phyloP scores from a whole-genome alignment of 2,329 filamentous ascomycete genomes.

The Incumbomyces lentus region DNA sequence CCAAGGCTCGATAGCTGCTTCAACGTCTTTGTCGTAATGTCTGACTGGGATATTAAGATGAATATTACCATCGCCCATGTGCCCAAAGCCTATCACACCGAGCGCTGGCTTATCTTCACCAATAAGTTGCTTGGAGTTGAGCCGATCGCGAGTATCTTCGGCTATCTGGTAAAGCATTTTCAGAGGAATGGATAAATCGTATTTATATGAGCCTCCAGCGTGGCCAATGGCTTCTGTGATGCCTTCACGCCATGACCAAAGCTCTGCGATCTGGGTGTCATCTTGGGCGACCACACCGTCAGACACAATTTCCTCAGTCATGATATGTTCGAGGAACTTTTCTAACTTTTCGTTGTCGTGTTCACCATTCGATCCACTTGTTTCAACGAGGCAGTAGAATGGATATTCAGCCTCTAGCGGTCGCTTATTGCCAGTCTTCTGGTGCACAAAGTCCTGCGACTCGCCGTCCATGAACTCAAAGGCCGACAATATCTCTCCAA shows the following conservation, averaged over 20 bases:
- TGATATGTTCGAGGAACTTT: slow-evolving; percentile 80
- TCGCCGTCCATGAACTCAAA: slow-evolving; percentile 94
- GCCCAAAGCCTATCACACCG: slow-evolving; percentile 88
- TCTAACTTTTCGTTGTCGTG: slow-evolving; percentile 91
- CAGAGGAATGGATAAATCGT: slow-evolving; percentile 90
- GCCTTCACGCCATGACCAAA: slow-evolving; percentile 91
- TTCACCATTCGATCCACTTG: slow-evolving; percentile 84
- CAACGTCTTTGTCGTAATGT: slow-evolving; percentile 75
- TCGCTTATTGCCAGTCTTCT: slow-evolving; percentile 63
- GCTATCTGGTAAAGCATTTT: slow-evolving; percentile 79
- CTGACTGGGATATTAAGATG: slow-evolving; percentile 83
- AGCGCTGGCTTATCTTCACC: slow-evolving; percentile 71
- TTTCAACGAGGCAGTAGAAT: slow-evolving; percentile 96
- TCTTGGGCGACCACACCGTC: slow-evolving; percentile 91
- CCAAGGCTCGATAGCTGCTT: slow-evolving; percentile 81
- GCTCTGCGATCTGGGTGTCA: slow-evolving; percentile 71
- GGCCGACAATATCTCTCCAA: slow-evolving; percentile 90
- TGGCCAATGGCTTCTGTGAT: slow-evolving; percentile 83
- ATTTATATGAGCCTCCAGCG: slow-evolving; percentile 95
- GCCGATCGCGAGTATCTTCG: slow-evolving; percentile 65
- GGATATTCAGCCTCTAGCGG: slow-evolving; percentile 76
- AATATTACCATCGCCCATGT: slow-evolving; percentile 95
- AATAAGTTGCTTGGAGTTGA: slow-evolving; percentile 64
- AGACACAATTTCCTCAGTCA: slow-evolving; percentile 73
- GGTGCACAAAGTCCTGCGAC: slow-evolving; percentile 66